Conservation (phyloP, 805 yeast genomes). For the Sugiyamaella americana region DNA sequence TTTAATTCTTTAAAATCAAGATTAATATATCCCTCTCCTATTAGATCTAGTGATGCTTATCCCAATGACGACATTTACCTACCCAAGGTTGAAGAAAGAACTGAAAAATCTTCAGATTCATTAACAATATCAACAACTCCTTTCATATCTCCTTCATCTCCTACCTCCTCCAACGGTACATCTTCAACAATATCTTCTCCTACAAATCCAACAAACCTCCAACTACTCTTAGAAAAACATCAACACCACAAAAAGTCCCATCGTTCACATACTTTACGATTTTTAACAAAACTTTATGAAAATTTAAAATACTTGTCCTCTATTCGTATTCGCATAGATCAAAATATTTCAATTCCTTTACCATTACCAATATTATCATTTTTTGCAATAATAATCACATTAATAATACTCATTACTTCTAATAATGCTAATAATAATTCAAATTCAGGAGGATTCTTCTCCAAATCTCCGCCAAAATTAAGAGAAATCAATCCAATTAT, state of each 20-base stretch:
- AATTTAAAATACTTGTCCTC: conserved; percentile 2
- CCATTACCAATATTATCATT: not conserved
- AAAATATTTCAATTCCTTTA: conserved; percentile 15
- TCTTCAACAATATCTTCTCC: not conserved
- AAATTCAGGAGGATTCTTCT: not conserved
- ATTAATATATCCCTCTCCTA: not conserved
- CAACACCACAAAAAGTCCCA: not conserved
- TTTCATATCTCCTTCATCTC: too few species aligned
- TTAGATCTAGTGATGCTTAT: too few species aligned
- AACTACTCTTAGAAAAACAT: not conserved
- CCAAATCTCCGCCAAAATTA: conserved; percentile 1
- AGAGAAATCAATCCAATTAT: conserved; percentile 14
- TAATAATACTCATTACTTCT: not conserved
- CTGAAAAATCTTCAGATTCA: too few species aligned
- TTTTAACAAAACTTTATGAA: not conserved
- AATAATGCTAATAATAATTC: not conserved
- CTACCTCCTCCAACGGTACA: not conserved
- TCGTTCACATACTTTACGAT: not conserved
- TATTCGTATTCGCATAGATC: conserved; percentile 14
- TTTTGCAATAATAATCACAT: not conserved
- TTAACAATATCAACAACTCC: too few species aligned
- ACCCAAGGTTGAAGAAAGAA: too few species aligned
- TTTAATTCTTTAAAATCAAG: not conserved
- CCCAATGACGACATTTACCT: too few species aligned
- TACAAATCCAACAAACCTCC: not conserved